Evolutionary conservation across 371 early-diverging fungal species (phyloP), one percentile per base, ranked within the genome.

Genomic region (Rhizomucor pusillus): DNA sequence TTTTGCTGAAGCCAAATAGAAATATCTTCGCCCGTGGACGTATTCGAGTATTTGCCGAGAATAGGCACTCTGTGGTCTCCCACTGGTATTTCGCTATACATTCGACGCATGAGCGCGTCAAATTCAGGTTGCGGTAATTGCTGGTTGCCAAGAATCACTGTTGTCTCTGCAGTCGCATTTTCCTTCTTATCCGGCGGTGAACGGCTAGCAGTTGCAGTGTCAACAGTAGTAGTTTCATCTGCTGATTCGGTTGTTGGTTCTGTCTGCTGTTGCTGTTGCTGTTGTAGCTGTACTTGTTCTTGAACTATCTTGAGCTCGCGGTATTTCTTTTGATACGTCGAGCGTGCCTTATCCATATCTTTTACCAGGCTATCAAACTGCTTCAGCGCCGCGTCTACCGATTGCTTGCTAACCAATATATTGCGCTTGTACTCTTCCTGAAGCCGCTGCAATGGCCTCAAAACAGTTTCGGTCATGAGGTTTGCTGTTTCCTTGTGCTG

Each of bases 1-100:
- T 82, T 80, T 37, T 82, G 78, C 56, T 81, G 83, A 54, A 88
- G 71, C 90, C 90, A 90, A 22, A 75, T 67, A 1, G 83, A 84
- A 50, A 90, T 81, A 47, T 79, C 75, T 49, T 87, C 85, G 23
- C 90, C 90, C 5, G 83, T 65, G 1, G 87, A 84, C 33, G 86
- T 82, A 29, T 84, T 74, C 35, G 75, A 71, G 62, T 89, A 90
- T 7, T 78, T 74, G 6, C 90, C 90, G 29, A 90, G 62, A 48
- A 90, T 80, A 16, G 88, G 86, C 7, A 86, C 83, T 56, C 80
- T 79, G 47, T 85, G 78, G 57, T 89, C 89, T 24, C 78, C 73
- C 20, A 82, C 64, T 5, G 76, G 76, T 3, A 90, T 79, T 56
- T 80, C 82, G 14, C 64, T 59, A 39, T 76, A 74, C 85, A 89